Percentiles rank a stretch among this genome's conserved stretches.
phyloP scores from a whole-genome alignment of 257 asterid species.

The Ballota nigra region DNA sequence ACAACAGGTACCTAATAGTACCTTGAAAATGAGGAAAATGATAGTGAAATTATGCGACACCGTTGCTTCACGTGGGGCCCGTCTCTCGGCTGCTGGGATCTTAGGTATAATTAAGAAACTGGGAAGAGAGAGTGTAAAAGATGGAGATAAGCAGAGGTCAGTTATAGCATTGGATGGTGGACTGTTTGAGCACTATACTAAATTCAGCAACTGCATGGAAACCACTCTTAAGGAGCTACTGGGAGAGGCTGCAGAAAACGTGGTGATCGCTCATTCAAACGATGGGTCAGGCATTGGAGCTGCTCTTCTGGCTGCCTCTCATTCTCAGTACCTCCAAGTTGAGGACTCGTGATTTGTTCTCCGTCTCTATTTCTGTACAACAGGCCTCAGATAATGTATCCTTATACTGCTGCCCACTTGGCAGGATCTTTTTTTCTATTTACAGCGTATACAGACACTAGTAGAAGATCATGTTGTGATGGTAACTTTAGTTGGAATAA shows the following conservation, averaged over 20 bases:
- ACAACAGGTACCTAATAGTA: slow-evolving; percentile 55
- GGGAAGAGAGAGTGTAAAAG: slow-evolving; percentile 60
- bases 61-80: slow-evolving; percentile 80
- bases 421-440: neutral
- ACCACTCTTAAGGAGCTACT: slow-evolving; percentile 62
- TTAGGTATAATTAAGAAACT: slow-evolving; percentile 71
- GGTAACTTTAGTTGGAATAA: neutral
- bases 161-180: slow-evolving; percentile 82
- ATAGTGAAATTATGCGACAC: slow-evolving; percentile 63
- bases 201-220: slow-evolving; percentile 60
- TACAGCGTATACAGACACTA: neutral
- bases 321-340: slow-evolving; percentile 58
- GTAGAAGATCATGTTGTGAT: neutral
- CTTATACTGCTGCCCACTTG: neutral
- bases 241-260: slow-evolving; percentile 41
- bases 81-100: slow-evolving; percentile 83
- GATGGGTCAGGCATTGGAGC: slow-evolving; percentile 96
- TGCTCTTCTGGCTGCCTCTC: slow-evolving; percentile 89
- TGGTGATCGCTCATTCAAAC: slow-evolving; percentile 48
- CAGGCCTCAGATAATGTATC: neutral
- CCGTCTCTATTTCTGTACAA: neutral
- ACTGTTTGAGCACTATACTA: slow-evolving; percentile 66
- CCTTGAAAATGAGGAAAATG: slow-evolving; percentile 60
- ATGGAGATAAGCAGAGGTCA: slow-evolving; percentile 52
- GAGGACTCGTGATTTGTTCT: slow-evolving; percentile 25